Evolutionary conservation across 2,329 filamentous ascomycete genomes (phyloP), one percentile per base, ranked within the genome.

Genomic region (Aspergillus cejpii): DNA sequence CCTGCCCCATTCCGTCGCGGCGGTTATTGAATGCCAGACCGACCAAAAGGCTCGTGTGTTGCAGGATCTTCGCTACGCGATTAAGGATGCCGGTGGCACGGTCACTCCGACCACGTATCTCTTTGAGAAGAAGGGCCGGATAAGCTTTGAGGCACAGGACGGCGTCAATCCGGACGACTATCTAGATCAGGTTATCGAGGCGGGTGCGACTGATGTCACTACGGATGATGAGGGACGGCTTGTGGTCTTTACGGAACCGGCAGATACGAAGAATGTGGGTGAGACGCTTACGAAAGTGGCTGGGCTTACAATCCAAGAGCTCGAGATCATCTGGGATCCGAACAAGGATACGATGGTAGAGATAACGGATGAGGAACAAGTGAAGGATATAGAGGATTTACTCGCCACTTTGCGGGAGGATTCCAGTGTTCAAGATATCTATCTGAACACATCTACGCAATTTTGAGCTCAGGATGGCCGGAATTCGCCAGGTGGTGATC

Each of bases 11-110:
- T 81, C 77, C 2, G 73, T 84, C 12, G 88, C 87, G 8, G 73
- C 91, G 5, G 82, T 97, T 8, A 78, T 95, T 60, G 89, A 96
- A 57, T 81, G 84, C 57, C 84, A 92, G 65, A 91, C 88, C 3
- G 90, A 95, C 58, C 88, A 80, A 65, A 89, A 85, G 64, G 74
- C 76, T 31, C 80, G 87, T 24, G 80, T 83, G 6, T 65, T 94
- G 37, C 79, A 85, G 57, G 86, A 94, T 43, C 66, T 97, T 40
- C 80, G 85, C 43, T 59, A 74, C 39, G 68, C 85, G 2, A 75
- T 94, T 43, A 94, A 89, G 63, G 80, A 82, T 47, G 70, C 75
- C 40, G 84, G 83, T 14, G 92, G 84, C 4, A 79, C 74, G 2
- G 71, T 80, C 2, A 84, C 86, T 5, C 80, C 89, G 0, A 88